Percentiles rank a stretch among this genome's conserved stretches.
These are phyloP conservation scores for Oidiodendron maius DNA, from an alignment of 495 filamentous ascomycete species.

Conservation along the genomic window DNA sequence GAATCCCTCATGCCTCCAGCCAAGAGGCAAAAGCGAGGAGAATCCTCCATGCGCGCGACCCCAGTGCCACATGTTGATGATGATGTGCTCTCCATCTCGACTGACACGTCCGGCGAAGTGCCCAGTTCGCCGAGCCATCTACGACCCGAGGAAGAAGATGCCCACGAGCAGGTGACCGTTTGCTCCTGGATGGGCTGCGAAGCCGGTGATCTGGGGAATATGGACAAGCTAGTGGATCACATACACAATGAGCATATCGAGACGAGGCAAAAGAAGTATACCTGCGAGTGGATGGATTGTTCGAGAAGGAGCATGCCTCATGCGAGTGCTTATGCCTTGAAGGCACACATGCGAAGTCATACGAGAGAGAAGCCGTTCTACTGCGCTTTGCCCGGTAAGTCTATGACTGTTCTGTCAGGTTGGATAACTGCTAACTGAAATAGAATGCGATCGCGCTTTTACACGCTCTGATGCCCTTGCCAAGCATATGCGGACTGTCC, in stretches of 20 bases:
- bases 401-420: not conserved
- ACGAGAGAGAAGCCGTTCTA: slow-evolving; percentile 98
- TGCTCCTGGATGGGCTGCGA: slow-evolving; percentile 88
- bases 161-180: slow-evolving; percentile 80
- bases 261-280: slow-evolving; percentile 65
- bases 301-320: slow-evolving; percentile 80
- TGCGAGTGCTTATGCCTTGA: slow-evolving; percentile 89
- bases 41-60: slow-evolving; percentile 38
- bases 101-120: slow-evolving; percentile 83
- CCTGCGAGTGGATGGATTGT: slow-evolving; percentile 93
- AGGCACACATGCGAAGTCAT: slow-evolving; percentile 96
- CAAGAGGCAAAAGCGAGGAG: slow-evolving; percentile 43
- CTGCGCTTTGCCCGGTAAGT: slow-evolving; percentile 81
- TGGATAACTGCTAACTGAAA: slow-evolving; percentile 3
- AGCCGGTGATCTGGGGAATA: slow-evolving; percentile 76
- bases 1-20: slow-evolving; percentile 37
- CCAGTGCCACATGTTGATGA: slow-evolving; percentile 29
- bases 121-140: slow-evolving; percentile 57
- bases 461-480: slow-evolving; percentile 94
- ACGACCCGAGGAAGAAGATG: slow-evolving; percentile 67
- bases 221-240: slow-evolving; percentile 89
- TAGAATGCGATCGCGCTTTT: slow-evolving; percentile 96
- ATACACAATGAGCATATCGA: slow-evolving; percentile 93
- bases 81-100: slow-evolving; percentile 55
- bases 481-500: slow-evolving; percentile 98